Base-by-base conservation (phyloP, 495 filamentous ascomycete genomes). In the Trichoderma gamsii region DNA sequence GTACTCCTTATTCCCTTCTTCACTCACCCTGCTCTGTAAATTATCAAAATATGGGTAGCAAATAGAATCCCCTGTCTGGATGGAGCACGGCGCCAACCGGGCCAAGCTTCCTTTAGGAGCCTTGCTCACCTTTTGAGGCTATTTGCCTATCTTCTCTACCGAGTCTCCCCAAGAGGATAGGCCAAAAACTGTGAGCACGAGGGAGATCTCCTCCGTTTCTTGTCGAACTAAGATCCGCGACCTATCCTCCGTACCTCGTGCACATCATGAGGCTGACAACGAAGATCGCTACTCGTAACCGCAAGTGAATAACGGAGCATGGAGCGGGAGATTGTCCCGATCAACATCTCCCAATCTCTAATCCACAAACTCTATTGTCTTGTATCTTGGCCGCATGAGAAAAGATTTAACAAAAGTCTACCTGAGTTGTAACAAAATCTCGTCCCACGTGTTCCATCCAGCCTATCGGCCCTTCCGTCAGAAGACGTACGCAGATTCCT, bases 401-500 rank as follows among this genome's bases (percentile, higher is more conserved):
- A 61, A 9, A 27, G 56, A 32, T 32, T 25, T 25, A 61, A 13
- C 56, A 13, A 32, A 27, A 8, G 13, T 32, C 5, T 11, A 7
- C 2, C 4, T 15, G 27, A 32, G 56, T 61, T 32, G 23, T 8
- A 32, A 23, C 27, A 56, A 56, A 56, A 21, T 11, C n/a, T 56
- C 51, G 15, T 61, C 56, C 56, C 56, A 61, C 56, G 56, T 61
- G 56, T 61, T 16, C 56, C 56, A 61, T 61, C 56, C 56, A 61
- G 56, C 56, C 56, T 61, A 61, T 61, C 56, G 56, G 56, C 56
- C 56, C 56, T 23, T 61, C 56, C 56, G 56, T 61, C 56, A 61
- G 56, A 61, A 61, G 56, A 61, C 56, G 56, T 25, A 21, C 25
- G 11, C 56, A 61, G 56, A 61, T 61, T 61, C 56, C 56, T 61